These are phyloP conservation scores for Trichomonas gallinae DNA, from an alignment of 208 protist genomes.

Conservation along the genomic window DNA sequence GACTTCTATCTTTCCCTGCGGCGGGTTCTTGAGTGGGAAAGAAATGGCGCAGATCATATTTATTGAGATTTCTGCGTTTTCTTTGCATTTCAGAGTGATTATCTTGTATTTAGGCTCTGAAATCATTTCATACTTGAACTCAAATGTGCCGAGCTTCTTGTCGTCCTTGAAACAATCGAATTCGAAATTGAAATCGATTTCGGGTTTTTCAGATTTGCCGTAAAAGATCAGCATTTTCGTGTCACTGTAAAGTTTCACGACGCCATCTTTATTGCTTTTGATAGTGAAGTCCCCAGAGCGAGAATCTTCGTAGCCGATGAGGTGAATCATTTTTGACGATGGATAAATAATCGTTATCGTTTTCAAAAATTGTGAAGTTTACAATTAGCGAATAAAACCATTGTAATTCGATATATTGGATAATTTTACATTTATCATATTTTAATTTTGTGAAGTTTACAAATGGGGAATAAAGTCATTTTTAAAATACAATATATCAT, in stretches of 20 bases:
- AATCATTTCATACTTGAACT: not conserved
- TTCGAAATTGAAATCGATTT: not conserved
- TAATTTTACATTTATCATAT: too few relatives aligned
- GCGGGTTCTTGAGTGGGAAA: not conserved
- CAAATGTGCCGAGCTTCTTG: not conserved
- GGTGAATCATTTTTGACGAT: not conserved
- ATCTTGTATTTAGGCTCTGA: not conserved
- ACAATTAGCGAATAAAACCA: too few relatives aligned
- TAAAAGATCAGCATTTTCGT: not conserved
- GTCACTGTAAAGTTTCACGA: not conserved
- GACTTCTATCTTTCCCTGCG: not conserved
- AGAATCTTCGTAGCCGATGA: not conserved
- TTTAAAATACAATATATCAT: too few relatives aligned
- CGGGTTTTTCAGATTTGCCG: not conserved
- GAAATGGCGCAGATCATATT: not conserved
- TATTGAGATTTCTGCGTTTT: not conserved
- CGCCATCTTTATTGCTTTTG: not conserved
- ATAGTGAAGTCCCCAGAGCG: not conserved
- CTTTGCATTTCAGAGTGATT: not conserved
- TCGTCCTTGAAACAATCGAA: not conserved
- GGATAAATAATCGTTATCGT: not conserved
- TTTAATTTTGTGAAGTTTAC: too few relatives aligned
- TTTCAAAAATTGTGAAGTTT: too few relatives aligned
- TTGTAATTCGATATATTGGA: too few relatives aligned
- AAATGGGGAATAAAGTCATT: too few relatives aligned